A percentile compares a stretch with the other conserved stretches of the same genome.
Conservation (phyloP, 371 early-diverging fungal genomes). For the Amoeboaphelidium protococcarum region DNA sequence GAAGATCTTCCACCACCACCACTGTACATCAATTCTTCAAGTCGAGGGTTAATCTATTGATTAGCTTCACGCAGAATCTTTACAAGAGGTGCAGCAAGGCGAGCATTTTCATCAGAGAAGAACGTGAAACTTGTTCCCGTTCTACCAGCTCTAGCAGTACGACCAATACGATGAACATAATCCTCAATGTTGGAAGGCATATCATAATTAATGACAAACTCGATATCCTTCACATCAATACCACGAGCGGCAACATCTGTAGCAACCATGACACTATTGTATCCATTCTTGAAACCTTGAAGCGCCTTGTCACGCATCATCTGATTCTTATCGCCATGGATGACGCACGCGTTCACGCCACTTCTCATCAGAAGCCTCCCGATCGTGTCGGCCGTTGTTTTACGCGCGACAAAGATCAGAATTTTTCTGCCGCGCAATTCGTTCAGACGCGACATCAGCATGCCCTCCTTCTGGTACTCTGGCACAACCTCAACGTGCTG, state of each 20-base stretch:
- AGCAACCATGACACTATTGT: constrained; percentile 70
- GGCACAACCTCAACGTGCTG: constrained; percentile 75
- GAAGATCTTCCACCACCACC: constrained; percentile 26
- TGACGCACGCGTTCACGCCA: constrained; percentile 84
- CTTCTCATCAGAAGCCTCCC: constrained; percentile 67
- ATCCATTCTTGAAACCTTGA: constrained; percentile 61
- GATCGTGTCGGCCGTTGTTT: constrained; percentile 90
- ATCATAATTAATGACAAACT: constrained; percentile 87
- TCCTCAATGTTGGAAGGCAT: constrained; percentile 85
- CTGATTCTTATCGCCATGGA: constrained; percentile 98
- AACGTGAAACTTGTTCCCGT: constrained; percentile 89
- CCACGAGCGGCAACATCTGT: constrained; percentile 99
- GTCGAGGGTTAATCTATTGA: constrained; percentile 63
- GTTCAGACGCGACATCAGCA: constrained; percentile 65
- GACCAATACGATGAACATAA: constrained; percentile 95
- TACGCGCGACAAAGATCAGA: constrained; percentile 93
- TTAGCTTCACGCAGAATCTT: constrained; percentile 79
- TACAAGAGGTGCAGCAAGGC: constrained; percentile 64
- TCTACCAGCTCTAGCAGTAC: constrained; percentile 94
- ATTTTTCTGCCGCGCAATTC: constrained; percentile 64
- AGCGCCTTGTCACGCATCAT: constrained; percentile 90
- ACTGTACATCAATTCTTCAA: constrained; percentile 33
- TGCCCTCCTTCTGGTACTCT: constrained; percentile 77
- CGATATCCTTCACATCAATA: constrained; percentile 93
- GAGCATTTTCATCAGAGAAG: constrained; percentile 77